Evolutionary conservation across 164 flowering plant species (phyloP), one percentile per base, ranked within the genome.

Genomic region (Kalanchoe fedtschenkoi): DNA sequence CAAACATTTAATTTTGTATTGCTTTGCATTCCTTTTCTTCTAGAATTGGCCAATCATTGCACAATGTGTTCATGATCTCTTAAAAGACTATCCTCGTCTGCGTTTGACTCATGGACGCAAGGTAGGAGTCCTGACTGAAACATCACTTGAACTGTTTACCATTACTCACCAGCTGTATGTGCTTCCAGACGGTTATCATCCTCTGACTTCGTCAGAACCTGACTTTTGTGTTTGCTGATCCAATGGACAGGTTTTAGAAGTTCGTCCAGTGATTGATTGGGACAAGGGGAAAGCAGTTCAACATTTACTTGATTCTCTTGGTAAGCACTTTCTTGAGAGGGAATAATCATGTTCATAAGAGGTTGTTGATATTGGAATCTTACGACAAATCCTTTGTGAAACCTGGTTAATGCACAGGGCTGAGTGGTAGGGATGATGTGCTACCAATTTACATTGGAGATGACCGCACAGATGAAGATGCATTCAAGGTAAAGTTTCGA

Each of bases 391-490:
- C 9, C 16, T 1, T n/a, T 19, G 15, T 33, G 22, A 10, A 30
- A n/a, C 14, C n/a, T 30, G 37, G 29, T 4, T 57, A 26, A 47
- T 37, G 32, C 16, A 19, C 37, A 89, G 96, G 91, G 6, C 68
- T 87, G 1, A 74, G 61, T 59, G 63, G 83, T 67, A 72, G 75
- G 37, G 82, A 80, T 26, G 86, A 88, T 67, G 87, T 88, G 62
- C 80, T 88, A 16, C 85, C 96, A 1, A 86, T 88, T 39, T 88
- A 88, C 58, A 74, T 86, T 54, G 96, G 95, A 66, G 95, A 88
- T 72, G 95, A 88, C 64, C 77, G 83, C 38, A 88, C 95, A 16
- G 95, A 88, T 74, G 96, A 88, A 72, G 96, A 88, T 77, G 89
- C 88, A 9, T 83, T 86, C 47, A 79, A 78, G 88, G 91, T 83